A percentile compares a stretch with the other conserved stretches of the same genome.
phyloP scores from a whole-genome alignment of 2,329 filamentous ascomycete species.

The Exophiala mesophila region DNA sequence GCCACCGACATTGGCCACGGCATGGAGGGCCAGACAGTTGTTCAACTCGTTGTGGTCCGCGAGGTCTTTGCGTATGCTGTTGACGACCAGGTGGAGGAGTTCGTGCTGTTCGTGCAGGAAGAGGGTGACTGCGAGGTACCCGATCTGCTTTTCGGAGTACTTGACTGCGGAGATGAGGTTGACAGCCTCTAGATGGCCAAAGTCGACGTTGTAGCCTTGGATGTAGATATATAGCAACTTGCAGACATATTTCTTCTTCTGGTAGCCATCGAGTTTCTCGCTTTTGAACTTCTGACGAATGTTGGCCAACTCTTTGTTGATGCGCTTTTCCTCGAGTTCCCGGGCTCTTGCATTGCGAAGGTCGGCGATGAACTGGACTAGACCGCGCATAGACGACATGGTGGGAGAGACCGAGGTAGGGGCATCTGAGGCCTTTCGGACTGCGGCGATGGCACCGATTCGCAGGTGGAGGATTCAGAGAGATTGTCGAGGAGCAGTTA shows the following conservation, averaged over 20 bases:
- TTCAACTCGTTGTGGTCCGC: conserved; percentile 94
- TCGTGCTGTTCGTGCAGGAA: conserved; percentile 98
- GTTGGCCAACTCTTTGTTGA: conserved; percentile 98
- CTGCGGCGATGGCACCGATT: not conserved
- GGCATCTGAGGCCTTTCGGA: conserved; percentile 1
- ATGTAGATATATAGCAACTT: conserved; percentile 99
- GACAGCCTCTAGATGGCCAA: conserved; percentile 95
- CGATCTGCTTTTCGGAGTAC: conserved; percentile 99
- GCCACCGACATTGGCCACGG: conserved; percentile 94
- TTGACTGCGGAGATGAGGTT: conserved; percentile 95
- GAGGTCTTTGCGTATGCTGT: conserved; percentile 95
- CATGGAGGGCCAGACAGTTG: conserved; percentile 93
- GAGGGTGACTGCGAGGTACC: conserved; percentile 92
- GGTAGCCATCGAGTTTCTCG: conserved; percentile 87
- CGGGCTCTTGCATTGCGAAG: conserved; percentile 88
- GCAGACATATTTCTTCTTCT: conserved; percentile 99
- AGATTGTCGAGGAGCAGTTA: not conserved
- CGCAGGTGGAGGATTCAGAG: not conserved
- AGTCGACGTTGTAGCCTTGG: conserved; percentile 97
- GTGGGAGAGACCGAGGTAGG: conserved; percentile 3
- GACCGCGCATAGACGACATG: conserved; percentile 53
- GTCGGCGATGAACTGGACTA: conserved; percentile 98
- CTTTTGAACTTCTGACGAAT: conserved; percentile 99
- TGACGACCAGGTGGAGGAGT: conserved; percentile 90
- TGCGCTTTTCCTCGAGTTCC: conserved; percentile 96